Base-by-base conservation (phyloP, 2,329 filamentous ascomycete genomes). In the Colletotrichum liaoningense region DNA sequence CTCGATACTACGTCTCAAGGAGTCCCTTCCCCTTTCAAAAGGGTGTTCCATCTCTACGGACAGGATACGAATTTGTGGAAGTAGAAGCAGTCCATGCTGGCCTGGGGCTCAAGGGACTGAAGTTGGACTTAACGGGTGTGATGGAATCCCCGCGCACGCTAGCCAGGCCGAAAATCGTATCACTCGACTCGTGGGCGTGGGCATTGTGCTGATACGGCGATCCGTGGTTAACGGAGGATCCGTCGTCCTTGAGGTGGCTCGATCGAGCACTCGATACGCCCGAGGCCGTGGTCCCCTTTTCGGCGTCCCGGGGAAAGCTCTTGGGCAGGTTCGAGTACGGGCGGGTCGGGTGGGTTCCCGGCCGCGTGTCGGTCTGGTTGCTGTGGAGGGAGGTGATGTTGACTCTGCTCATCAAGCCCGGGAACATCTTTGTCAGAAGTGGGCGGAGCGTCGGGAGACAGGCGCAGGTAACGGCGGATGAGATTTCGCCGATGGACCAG, bases 371-470 rank as follows among this genome's bases (percentile, higher is more conserved):
- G 19, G 69, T 68, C 28, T 60, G 67, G 9, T 73, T 56, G 19
- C 71, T 62, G n/a, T 60, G 60, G 22, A 71, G 24, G 8, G 67
- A 73, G 24, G 69, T 71, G 28, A 64, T 33, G 59, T 73, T 73
- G 30, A 73, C 59, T 16, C 62, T 58, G 5, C 67, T 69, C 67
- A 66, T 70, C n/a, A 73, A 42, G 16, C 28, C 54, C 4, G 71
- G 71, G 57, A 73, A 73, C 16, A 66, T 5, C 33, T 46, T 55
- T 16, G 73, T 69, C 59, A 79, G 28, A 28, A 78, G 66, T n/a
- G 77, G 77, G 19, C 77, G 75, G 3, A 79, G 69, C 6, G 77
- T 78, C 33, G 77, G 75, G 11, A 79, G 75, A 49, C 76, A 77
- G 42, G 76, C 75, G 69, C 75, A 78, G 8, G 72, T 74, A 1